phyloP scores from a whole-genome alignment of 768 basidiomycete genomes.

The Xerocomellus chrysenteron region DNA sequence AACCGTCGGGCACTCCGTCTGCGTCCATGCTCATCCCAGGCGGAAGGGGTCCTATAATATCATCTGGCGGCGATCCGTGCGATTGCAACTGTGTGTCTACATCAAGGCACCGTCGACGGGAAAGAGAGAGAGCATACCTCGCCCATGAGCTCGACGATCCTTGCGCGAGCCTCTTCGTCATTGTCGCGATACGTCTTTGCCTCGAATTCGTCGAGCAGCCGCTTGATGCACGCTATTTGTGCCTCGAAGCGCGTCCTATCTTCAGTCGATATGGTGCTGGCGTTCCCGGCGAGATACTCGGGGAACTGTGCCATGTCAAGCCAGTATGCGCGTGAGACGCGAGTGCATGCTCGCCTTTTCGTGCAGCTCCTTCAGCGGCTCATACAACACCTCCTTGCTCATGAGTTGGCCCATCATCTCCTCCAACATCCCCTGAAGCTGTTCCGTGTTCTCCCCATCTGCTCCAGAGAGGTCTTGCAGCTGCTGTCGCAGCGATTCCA shows the following conservation, averaged over 20 bases:
- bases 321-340: background rate
- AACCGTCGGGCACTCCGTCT: conserved; percentile 50
- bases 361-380: conserved; percentile 76
- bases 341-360: conserved; percentile 21
- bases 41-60: conserved; percentile 83
- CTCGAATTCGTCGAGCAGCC: conserved; percentile 68
- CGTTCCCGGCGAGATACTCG: conserved; percentile 61
- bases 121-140: conserved; percentile 45
- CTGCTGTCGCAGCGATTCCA: conserved; percentile 33
- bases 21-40: conserved; percentile 58
- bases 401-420: conserved; percentile 46
- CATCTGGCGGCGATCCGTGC: conserved; percentile 72
- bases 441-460: conserved; percentile 43
- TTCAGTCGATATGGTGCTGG: conserved; percentile 47
- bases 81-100: conserved; percentile 51
- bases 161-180: conserved; percentile 42
- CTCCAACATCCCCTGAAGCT: conserved; percentile 70
- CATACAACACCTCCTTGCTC: conserved; percentile 56
- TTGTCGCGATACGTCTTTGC: conserved; percentile 56
- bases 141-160: conserved; percentile 69
- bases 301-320: conserved; percentile 53
- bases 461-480: conserved; percentile 35
- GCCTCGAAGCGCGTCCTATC: conserved; percentile 64
- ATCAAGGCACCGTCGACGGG: background rate
- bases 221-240: conserved; percentile 55